Percentiles rank a stretch among this genome's conserved stretches.
Evolutionary conservation across 2,329 filamentous ascomycete species (phyloP).

Genomic region (Alternaria triticimaculans): DNA sequence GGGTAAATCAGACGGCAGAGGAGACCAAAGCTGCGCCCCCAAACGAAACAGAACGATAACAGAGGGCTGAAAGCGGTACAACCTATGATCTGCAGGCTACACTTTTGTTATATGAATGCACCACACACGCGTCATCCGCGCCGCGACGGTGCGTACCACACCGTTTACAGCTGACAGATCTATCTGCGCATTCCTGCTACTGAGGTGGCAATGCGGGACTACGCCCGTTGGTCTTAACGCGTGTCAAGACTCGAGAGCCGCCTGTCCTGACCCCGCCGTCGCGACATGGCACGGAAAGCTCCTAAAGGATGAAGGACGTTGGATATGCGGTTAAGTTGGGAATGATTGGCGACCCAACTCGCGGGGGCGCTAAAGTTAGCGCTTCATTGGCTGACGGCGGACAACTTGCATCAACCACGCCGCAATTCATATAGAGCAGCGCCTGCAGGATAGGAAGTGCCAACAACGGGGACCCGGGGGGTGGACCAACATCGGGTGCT

Average conservation of each 20-base stretch:
- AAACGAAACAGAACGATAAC: conserved; percentile 26
- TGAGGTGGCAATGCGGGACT: conserved; percentile 24
- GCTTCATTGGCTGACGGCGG: conserved; percentile 17
- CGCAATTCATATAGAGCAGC: conserved; percentile 25
- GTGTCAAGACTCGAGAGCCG: conserved; percentile 22
- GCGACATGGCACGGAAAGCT: conserved; percentile 27
- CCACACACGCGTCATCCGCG: conserved; percentile 31
- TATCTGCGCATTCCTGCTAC: conserved; percentile 8
- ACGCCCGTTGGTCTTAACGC: conserved; percentile 23
- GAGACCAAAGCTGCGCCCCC: conserved; percentile 25
- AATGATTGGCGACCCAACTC: conserved; percentile 17
- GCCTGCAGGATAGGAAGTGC: conserved; percentile 16
- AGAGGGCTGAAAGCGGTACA: conserved; percentile 35
- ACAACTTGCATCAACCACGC: conserved; percentile 19
- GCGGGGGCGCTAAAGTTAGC: conserved; percentile 20
- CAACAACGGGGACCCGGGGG: conserved; percentile 12
- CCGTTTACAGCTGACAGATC: conserved; percentile 6
- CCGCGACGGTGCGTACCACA: conserved; percentile 27
- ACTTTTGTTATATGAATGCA: conserved; percentile 41
- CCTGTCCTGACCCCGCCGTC: conserved; percentile 18
- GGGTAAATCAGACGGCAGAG: conserved; percentile 26
- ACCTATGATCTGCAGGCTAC: conserved; percentile 42
- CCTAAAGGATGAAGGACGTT: conserved; percentile 16
- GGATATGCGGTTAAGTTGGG: conserved; percentile 8
- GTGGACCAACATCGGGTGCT: conserved; percentile 12